Base-by-base conservation (phyloP, 192 early-diverging fungal species). In the Coemansia sp. region DNA sequence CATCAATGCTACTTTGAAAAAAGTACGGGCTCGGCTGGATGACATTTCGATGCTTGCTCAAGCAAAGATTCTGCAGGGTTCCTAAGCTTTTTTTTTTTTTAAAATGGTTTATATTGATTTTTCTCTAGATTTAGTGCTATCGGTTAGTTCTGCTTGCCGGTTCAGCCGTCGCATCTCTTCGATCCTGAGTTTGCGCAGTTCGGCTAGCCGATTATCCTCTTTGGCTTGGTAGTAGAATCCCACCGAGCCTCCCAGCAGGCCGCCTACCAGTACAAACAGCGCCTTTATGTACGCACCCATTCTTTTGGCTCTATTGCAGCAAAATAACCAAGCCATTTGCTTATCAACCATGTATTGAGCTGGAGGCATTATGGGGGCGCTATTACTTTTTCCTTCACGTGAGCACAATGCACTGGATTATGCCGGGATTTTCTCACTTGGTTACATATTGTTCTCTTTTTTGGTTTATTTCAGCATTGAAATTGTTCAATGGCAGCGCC, bases 41-140 rank as follows among this genome's bases (percentile, higher is more conserved):
- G 64, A 61, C 11, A 43, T 78, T 2, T 64, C 75, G n/a, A 66
- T 78, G 68, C 61, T 78, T 14, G 75, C 75, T 0, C 75, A 78
- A 23, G 75, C 75, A 28, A 71, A 71, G 39, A 51, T 63, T 11
- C 31, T 73, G 15, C 71, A 73, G 42, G 23, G 23, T 4, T 26
- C 23, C 23, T 43, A 36, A 47, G 28, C 50, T 51, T 15, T 49
- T 30, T 28, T n/a, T n/a, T n/a, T n/a, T n/a, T n/a, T n/a, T n/a
- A n/a, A n/a, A 49, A 10, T 6, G 10, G 10, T 6, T 7, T 34
- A 34, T 34, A 34, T 34, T 34, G 32, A 34, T 10, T 34, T 34
- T 34, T 34, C 32, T 34, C 32, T 34, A 34, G 32, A 34, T 34
- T 6, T 34, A 34, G 32, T 34, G 32, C 32, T 34, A 34, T 34